phyloP scores from a whole-genome alignment of 169 alveolate genomes.

The Perkinsus marinus region DNA sequence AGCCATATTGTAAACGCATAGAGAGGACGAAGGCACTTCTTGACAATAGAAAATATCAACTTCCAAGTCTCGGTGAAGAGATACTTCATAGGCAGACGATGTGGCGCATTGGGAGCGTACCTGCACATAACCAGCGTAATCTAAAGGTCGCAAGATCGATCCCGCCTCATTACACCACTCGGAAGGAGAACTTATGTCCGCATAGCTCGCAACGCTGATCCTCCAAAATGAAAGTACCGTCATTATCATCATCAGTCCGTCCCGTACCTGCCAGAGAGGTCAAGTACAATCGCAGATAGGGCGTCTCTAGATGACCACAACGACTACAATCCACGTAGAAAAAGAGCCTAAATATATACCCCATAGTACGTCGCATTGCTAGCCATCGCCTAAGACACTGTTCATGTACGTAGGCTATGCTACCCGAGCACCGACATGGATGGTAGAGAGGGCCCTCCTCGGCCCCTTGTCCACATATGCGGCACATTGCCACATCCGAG shows the following conservation, averaged over 20 bases:
- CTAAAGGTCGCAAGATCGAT: neutral
- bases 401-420: slow-evolving; percentile 35
- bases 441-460: neutral
- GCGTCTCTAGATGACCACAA: too few relatives aligned
- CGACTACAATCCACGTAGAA: too few relatives aligned
- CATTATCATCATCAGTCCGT: neutral
- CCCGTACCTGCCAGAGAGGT: neutral
- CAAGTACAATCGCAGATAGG: too few relatives aligned
- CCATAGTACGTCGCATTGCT: neutral
- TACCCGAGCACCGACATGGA: slow-evolving; percentile 43
- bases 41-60: neutral
- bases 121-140: neutral
- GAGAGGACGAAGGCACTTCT: neutral
- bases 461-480: neutral
- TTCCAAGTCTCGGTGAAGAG: neutral
- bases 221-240: neutral
- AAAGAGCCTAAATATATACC: too few relatives aligned
- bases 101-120: neutral
- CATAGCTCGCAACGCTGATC: neutral
- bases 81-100: neutral
- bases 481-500: neutral
- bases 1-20: neutral
- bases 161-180: neutral
- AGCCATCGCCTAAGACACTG: slow-evolving; percentile 35
- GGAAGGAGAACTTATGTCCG: neutral